phyloP scores from a whole-genome alignment of 345 rosid species.

The Durio zibethinus region DNA sequence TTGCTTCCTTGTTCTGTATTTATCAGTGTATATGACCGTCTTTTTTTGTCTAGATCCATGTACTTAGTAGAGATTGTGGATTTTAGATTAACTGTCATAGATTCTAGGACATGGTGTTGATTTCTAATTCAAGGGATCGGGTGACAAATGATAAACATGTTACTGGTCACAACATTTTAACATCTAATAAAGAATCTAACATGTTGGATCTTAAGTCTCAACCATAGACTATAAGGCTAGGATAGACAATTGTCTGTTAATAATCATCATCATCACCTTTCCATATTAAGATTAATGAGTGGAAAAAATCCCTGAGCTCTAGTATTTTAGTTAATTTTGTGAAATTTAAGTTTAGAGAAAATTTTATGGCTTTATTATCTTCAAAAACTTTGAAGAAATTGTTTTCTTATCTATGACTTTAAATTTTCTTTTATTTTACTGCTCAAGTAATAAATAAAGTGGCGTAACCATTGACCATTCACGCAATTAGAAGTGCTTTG shows the following conservation, averaged over 20 bases:
- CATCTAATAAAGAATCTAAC: not conserved
- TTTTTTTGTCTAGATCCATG: not conserved
- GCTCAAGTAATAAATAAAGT: not conserved
- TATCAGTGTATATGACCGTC: not conserved
- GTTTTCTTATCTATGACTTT: not conserved
- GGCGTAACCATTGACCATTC: not conserved
- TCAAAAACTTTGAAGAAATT: not conserved
- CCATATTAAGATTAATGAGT: not conserved
- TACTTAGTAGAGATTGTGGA: not conserved
- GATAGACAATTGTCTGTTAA: not conserved
- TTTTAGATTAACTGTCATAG: not conserved
- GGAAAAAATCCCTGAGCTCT: not conserved
- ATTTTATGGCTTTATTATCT: not conserved
- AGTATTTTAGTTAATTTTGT: not conserved
- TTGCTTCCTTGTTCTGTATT: not conserved
- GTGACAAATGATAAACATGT: too few species aligned
- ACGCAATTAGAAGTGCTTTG: not conserved
- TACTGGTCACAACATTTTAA: not conserved
- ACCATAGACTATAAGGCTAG: not conserved
- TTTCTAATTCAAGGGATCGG: too few species aligned
- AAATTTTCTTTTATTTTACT: not conserved
- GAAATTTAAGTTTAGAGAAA: not conserved
- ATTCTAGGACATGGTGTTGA: too few species aligned
- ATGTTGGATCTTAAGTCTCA: not conserved
- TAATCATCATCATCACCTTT: not conserved